Evolutionary conservation across 345 rosid species (phyloP).

Genomic region (Lepidium didymum): DNA sequence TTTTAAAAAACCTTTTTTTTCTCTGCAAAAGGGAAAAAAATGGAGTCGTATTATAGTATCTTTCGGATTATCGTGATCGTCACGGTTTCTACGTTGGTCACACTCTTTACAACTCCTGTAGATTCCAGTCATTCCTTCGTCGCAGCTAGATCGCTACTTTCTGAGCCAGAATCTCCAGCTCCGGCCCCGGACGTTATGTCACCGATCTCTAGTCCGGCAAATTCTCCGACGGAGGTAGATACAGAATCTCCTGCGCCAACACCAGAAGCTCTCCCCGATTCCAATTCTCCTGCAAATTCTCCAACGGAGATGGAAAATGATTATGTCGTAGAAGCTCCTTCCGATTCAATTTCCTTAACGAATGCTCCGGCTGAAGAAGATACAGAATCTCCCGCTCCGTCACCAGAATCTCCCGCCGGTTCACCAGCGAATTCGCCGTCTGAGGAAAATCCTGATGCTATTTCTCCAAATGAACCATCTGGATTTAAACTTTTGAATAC

Average conservation of each 20-base stretch:
- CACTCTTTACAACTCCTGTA: conserved; percentile 8
- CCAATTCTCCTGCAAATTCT: not conserved
- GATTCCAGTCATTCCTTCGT: not conserved
- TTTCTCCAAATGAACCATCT: not conserved
- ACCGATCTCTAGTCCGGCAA: not conserved
- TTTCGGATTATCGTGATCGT: conserved; percentile 14
- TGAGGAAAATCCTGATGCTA: not conserved
- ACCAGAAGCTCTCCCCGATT: not conserved
- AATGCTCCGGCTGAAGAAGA: not conserved
- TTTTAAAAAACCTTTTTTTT: not conserved
- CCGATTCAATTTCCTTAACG: not conserved
- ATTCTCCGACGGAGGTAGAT: not conserved
- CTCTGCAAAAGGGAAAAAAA: not conserved
- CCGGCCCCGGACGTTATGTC: not conserved
- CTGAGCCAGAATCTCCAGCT: not conserved
- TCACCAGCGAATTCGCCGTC: not conserved
- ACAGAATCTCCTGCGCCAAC: not conserved
- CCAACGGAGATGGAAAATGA: not conserved
- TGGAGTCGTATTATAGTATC: not conserved
- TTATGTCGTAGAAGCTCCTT: not conserved
- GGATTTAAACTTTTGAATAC: not conserved
- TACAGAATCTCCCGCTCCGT: too few species aligned
- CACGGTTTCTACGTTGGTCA: conserved; percentile 13
- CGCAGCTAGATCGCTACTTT: conserved; percentile 8
- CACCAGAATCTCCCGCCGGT: too few species aligned